Percentiles rank a stretch among this genome's conserved stretches.
These are phyloP conservation scores for Colletotrichum siamense DNA, from an alignment of 2,329 filamentous ascomycete species.

Conservation along the genomic window DNA sequence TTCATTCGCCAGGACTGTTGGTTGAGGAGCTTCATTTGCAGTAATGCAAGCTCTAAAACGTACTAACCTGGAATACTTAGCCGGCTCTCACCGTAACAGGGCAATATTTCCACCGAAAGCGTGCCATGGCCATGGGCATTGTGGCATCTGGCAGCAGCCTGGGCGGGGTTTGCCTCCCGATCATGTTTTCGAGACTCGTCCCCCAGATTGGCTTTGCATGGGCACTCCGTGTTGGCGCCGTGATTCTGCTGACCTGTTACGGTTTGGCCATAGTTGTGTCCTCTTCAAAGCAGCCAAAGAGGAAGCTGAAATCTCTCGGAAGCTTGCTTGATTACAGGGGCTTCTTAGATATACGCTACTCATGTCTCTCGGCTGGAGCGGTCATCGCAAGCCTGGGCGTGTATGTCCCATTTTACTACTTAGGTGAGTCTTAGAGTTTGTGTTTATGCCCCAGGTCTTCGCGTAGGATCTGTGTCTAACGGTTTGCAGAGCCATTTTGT, in stretches of 20 bases:
- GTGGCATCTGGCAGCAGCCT: constrained; percentile 58
- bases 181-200: constrained; percentile 63
- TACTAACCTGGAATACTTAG: background rate
- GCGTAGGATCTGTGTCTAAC: constrained; percentile 39
- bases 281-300: constrained; percentile 30
- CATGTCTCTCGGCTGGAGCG: background rate
- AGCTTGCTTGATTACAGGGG: constrained; percentile 9
- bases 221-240: constrained; percentile 53
- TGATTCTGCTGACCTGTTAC: constrained; percentile 44
- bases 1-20: background rate
- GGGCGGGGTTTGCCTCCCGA: constrained; percentile 63
- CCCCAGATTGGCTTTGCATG: constrained; percentile 49
- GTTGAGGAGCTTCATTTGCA: background rate
- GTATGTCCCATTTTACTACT: constrained; percentile 42
- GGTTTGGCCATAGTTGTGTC: constrained; percentile 37
- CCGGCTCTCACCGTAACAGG: constrained; percentile 24
- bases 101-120: constrained; percentile 45
- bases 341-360: constrained; percentile 7
- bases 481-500: constrained; percentile 38
- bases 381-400: constrained; percentile 25
- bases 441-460: constrained; percentile 37
- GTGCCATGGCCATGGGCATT: constrained; percentile 60
- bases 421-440: constrained; percentile 23
- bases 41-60: background rate
- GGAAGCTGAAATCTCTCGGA: background rate